Evolutionary conservation across 2,329 filamentous ascomycete species (phyloP), one percentile per base, ranked within the genome.

Genomic region (Cladorrhinum sp.): DNA sequence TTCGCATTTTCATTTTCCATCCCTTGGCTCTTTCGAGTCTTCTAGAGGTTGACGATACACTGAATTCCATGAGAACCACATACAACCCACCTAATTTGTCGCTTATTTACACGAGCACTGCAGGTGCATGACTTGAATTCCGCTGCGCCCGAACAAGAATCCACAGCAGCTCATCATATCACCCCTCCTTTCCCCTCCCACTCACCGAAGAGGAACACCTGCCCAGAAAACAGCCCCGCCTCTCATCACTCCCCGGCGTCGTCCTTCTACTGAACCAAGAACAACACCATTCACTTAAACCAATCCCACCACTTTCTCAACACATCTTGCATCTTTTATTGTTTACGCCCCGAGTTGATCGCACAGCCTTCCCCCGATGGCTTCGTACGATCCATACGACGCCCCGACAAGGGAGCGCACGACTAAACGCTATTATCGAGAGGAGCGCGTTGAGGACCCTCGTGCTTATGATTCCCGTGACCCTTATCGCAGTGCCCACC

Each of bases 381-480:
- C 76, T 59, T 76, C 77, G 67, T 85, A 85, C 78, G 82, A 85
- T 69, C 74, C 76, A 54, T 83, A 85, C 69, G 82, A 85, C 56
- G 65, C 71, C 69, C 66, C 70, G 59, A 18, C 66, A 56, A 72
- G 77, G 68, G 78, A 83, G 57, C 77, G 80, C 69, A 76, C 75
- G 75, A 67, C 67, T 13, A 65, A 79, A 63, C 79, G 79, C 63
- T 79, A 83, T 69, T 78, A 82, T 71, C 79, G 81, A 58, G 82
- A 84, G 63, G 81, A 84, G 61, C 78, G 79, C 36, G 77, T 80
- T 52, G 78, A 81, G 50, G 78, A 81, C 52, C 76, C 81, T 61
- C 81, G 82, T 66, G 83, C 83, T 66, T 75, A 79, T 62, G 83
- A 86, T 18, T 67, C 77, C 32, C 78, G 81, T 66, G 82, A 85